These are phyloP conservation scores for Chytriomyces confervae DNA, from an alignment of 192 early-diverging fungal genomes.

Conservation along the genomic window DNA sequence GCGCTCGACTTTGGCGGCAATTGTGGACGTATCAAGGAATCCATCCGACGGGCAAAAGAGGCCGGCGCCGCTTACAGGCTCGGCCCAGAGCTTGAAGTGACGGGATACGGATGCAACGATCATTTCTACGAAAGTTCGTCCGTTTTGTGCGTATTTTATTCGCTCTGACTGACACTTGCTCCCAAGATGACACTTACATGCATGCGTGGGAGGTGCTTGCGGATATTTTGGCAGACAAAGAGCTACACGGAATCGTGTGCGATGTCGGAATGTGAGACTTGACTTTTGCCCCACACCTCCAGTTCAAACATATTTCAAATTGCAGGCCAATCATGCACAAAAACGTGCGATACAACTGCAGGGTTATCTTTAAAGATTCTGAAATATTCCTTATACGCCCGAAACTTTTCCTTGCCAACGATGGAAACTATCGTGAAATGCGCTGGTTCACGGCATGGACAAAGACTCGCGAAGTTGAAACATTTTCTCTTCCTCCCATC, in stretches of 20 bases:
- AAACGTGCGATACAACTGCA: conserved; percentile 94
- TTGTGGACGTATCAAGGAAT: conserved; percentile 80
- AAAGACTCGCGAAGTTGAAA: conserved; percentile 67
- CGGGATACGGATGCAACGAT: conserved; percentile 98
- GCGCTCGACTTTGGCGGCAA: conserved; percentile 97
- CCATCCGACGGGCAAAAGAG: conserved; percentile 82
- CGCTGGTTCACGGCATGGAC: conserved; percentile 94
- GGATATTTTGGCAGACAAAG: conserved; percentile 68
- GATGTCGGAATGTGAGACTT: conserved; percentile 91
- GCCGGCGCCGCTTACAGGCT: conserved; percentile 81
- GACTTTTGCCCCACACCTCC: background rate
- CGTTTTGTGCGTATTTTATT: background rate
- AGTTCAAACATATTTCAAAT: background rate
- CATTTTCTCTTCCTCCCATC: conserved; percentile 79
- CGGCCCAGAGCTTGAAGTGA: conserved; percentile 96
- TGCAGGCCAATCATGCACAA: conserved; percentile 88
- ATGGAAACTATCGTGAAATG: conserved; percentile 97
- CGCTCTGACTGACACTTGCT: background rate
- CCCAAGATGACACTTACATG: conserved; percentile 82
- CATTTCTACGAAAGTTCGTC: conserved; percentile 89
- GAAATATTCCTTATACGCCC: conserved; percentile 93
- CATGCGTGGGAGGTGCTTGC: conserved; percentile 95
- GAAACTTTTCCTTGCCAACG: conserved; percentile 95
- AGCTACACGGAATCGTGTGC: conserved; percentile 78
- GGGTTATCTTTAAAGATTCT: conserved; percentile 81